Evolutionary conservation across 257 asterid species (phyloP), one percentile per base, ranked within the genome.

Genomic region (Nicotiana obtusifolia): DNA sequence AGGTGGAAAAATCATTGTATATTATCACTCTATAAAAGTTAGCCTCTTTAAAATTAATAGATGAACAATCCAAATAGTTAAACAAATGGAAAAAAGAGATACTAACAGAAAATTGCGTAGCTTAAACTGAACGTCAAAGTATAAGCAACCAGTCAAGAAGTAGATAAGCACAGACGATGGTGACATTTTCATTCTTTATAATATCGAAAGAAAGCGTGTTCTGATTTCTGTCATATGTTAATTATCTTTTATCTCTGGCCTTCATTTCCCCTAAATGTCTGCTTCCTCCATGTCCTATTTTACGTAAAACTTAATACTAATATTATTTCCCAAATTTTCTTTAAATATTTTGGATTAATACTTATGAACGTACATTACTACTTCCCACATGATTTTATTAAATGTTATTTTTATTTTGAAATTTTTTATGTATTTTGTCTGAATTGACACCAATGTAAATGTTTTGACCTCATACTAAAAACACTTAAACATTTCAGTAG

Each of bases 51-150:
- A 59, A 20, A 3, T 9, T 10, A 68, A 68, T 68, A 53, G 54
- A 68, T n/a, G 15, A n/a, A 68, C 11, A n/a, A 17, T 35, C 2
- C 5, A 47, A 82, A 47, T 8, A 3, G 26, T 11, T 26, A 19
- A 2, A 35, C 0, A 66, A 33, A 68, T 37, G 1, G 30, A 16
- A 2, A 33, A 17, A 37, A 41, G 5, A 73, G 3, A 16, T 22
- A n/a, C 62, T 54, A 79, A 47, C 56, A 59, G 28, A 76, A 33
- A 65, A 53, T 66, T 56, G 76, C 80, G 76, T 81, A 44, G 86
- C 85, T 87, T 87, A 37, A 67, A 81, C 84, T 76, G 67, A 30
- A 62, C 37, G 60, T n/a, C 54, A 64, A 64, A 37, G 20, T 20
- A 54, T 44, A 28, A 64, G 19, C 52, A 35, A 24, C 16, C 14